Conservation (phyloP, 2,329 filamentous ascomycete genomes). For the Aspergillus transmontanensis region DNA sequence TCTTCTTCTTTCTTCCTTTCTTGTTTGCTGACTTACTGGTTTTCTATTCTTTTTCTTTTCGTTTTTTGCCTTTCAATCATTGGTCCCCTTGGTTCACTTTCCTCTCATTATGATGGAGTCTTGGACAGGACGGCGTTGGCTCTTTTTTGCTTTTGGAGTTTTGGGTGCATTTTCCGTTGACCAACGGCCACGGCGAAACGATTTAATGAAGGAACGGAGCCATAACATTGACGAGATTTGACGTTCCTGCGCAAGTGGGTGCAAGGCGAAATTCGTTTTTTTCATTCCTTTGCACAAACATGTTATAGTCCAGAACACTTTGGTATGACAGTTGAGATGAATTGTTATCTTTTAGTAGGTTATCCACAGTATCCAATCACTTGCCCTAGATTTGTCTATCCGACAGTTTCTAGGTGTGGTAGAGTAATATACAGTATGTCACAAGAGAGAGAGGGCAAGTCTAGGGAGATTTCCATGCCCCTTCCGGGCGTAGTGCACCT, state of each 20-base stretch:
- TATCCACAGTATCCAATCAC: background rate
- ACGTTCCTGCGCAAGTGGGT: conserved; percentile 14
- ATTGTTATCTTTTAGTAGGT: conserved; percentile 12
- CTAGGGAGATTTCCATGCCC: background rate
- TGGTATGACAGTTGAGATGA: conserved; percentile 17
- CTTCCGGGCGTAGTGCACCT: background rate
- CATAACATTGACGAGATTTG: conserved; percentile 20
- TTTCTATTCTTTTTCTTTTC: conserved; percentile 1
- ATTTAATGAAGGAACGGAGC: conserved; percentile 29
- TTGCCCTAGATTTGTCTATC: background rate
- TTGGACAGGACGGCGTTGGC: conserved; percentile 23
- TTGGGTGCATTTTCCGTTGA: conserved; percentile 23
- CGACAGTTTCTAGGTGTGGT: background rate
- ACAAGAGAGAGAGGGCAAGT: background rate
- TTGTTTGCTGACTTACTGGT: conserved; percentile 16
- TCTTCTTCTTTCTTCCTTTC: conserved; percentile 15
- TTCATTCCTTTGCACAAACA: conserved; percentile 14
- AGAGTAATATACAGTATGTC: conserved; percentile 7
- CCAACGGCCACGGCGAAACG: conserved; percentile 25
- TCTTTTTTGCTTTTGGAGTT: conserved; percentile 22
- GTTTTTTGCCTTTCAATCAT: background rate
- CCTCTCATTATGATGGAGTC: conserved; percentile 6
- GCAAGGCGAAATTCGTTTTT: conserved; percentile 16
- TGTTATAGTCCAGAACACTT: conserved; percentile 16
- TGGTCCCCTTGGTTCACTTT: background rate